Percentiles rank a stretch among this genome's conserved stretches.
Conservation (phyloP, 345 rosid species). For the Dipteronia sinensis region DNA sequence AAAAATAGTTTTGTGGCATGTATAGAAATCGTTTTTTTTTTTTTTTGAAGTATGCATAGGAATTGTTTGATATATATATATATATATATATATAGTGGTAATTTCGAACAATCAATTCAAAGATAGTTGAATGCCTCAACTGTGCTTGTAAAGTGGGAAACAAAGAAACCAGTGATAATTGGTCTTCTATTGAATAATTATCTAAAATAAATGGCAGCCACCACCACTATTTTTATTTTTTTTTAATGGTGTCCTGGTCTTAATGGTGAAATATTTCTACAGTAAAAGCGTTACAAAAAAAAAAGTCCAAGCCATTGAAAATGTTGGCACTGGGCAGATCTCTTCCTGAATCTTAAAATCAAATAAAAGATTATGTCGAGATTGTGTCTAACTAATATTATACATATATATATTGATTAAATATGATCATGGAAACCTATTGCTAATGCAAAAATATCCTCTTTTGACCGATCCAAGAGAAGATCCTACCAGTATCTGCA, state of each 20-base stretch:
- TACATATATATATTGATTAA: background rate
- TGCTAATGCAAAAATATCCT: background rate
- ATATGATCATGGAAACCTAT: background rate
- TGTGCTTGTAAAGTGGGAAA: background rate
- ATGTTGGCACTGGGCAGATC: background rate
- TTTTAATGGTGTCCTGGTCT: too few relatives aligned
- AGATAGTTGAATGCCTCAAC: background rate
- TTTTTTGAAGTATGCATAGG: too few relatives aligned
- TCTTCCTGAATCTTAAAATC: background rate
- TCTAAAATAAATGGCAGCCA: background rate
- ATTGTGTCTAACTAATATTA: background rate
- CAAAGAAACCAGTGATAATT: background rate
- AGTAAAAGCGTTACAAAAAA: background rate
- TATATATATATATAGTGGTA: too few relatives aligned
- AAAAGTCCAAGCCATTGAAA: background rate
- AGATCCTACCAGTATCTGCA: slow-evolving; percentile 1
- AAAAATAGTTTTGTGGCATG: too few relatives aligned
- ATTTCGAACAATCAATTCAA: too few relatives aligned
- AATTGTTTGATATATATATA: too few relatives aligned
- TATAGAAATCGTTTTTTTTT: too few relatives aligned
- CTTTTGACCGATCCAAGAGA: background rate
- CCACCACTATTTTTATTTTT: background rate
- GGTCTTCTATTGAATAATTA: background rate
- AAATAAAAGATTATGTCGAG: background rate
- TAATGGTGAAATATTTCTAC: background rate